Percentiles rank a stretch among this genome's conserved stretches.
Evolutionary conservation across 306 rosid species (phyloP).

Genomic region (Fragaria nilgerrensis): DNA sequence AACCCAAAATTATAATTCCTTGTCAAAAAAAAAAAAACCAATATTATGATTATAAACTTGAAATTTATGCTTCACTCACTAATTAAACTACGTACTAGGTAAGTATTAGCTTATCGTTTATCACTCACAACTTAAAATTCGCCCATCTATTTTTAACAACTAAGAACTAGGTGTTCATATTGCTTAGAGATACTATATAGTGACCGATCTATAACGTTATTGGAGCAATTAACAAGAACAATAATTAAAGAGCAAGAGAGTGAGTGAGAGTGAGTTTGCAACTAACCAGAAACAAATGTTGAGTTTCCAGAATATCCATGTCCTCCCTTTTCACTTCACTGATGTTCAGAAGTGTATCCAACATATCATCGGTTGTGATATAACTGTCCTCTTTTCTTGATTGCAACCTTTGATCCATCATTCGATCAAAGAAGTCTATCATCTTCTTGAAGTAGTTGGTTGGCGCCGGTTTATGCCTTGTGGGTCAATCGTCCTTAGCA

Average conservation of each 20-base stretch:
- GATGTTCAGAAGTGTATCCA: conserved; percentile 2
- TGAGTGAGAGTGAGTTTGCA: too few relatives aligned
- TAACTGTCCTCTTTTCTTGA: neutral
- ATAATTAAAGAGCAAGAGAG: neutral
- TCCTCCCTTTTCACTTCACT: neutral
- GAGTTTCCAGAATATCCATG: neutral
- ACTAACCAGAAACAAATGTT: conserved; percentile 15
- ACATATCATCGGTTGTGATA: conserved; percentile 4
- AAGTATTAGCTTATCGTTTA: too few relatives aligned
- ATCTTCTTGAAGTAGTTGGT: neutral
- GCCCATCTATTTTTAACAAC: too few relatives aligned
- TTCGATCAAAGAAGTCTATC: neutral
- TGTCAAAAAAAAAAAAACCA: too few relatives aligned
- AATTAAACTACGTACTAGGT: too few relatives aligned
- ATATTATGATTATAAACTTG: too few relatives aligned
- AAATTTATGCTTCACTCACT: too few relatives aligned
- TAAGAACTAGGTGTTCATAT: too few relatives aligned
- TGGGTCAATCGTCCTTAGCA: neutral
- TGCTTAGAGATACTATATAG: too few relatives aligned
- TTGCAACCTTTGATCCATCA: neutral
- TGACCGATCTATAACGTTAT: too few relatives aligned
- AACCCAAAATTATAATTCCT: too few relatives aligned
- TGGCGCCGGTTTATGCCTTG: neutral
- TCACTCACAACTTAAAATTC: too few relatives aligned
- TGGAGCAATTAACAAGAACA: neutral